These are phyloP conservation scores for Penicillium brasilianum DNA, from an alignment of 2,329 filamentous ascomycete genomes.

Conservation along the genomic window DNA sequence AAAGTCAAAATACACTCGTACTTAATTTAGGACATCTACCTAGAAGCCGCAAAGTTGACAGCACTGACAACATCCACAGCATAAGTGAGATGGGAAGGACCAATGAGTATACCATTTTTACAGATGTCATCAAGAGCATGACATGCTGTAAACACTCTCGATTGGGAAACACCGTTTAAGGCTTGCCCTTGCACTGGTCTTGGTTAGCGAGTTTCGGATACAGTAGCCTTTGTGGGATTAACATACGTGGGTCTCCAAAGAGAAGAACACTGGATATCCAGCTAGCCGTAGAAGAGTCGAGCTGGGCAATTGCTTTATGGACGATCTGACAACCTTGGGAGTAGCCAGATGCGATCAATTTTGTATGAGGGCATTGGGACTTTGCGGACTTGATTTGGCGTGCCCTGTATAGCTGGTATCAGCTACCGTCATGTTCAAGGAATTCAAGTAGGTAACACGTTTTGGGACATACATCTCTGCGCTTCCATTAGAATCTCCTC, in stretches of 20 bases:
- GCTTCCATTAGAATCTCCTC: slow-evolving; percentile 23
- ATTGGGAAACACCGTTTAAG: slow-evolving; percentile 16
- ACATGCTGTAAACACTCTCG: slow-evolving; percentile 25
- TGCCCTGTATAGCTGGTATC: slow-evolving; percentile 16
- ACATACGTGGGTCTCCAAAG: slow-evolving; percentile 26
- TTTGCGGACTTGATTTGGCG: slow-evolving; percentile 19
- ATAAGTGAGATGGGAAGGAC: slow-evolving; percentile 27
- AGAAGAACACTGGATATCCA: slow-evolving; percentile 28
- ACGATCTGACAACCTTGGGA: slow-evolving; percentile 28
- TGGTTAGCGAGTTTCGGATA: not conserved
- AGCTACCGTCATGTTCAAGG: not conserved
- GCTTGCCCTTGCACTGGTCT: slow-evolving; percentile 4
- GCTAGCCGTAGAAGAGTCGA: slow-evolving; percentile 18
- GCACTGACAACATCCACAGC: slow-evolving; percentile 22
- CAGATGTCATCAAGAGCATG: slow-evolving; percentile 26
- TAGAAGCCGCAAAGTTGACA: slow-evolving; percentile 12
- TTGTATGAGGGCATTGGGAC: slow-evolving; percentile 26
- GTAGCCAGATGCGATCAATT: slow-evolving; percentile 27
- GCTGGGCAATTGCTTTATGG: slow-evolving; percentile 23
- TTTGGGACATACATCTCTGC: slow-evolving; percentile 17
- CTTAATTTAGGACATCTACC: not conserved
- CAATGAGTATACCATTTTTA: slow-evolving; percentile 24
- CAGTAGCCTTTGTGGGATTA: not conserved
- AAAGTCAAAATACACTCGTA: no score
- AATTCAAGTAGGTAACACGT: not conserved